Evolutionary conservation across 2,329 filamentous ascomycete genomes (phyloP).

Genomic region (Epichloe elymi): DNA sequence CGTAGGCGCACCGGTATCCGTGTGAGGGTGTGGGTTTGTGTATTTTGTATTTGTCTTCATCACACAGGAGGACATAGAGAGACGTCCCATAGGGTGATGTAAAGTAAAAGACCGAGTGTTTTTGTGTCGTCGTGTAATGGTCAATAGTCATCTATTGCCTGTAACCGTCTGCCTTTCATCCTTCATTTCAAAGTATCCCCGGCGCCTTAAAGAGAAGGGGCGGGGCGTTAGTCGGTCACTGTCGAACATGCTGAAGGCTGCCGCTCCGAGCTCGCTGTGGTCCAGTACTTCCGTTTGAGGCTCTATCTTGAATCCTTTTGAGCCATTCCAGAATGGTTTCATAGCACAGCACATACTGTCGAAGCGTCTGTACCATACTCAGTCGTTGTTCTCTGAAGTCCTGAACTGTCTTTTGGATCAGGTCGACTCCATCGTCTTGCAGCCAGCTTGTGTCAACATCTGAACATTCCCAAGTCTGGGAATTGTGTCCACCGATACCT

Average conservation of each 20-base stretch:
- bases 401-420: constrained; percentile 78
- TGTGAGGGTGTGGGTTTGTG: too few species aligned
- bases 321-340: constrained; percentile 90
- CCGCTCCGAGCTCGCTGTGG: constrained; percentile 17
- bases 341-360: constrained; percentile 93
- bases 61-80: too few species aligned
- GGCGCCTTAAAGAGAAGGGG: too few species aligned
- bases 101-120: too few species aligned
- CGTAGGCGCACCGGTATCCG: too few species aligned
- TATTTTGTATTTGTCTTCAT: too few species aligned
- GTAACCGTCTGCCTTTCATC: too few species aligned
- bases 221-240: neutral
- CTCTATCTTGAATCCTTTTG: constrained; percentile 30
- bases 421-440: constrained; percentile 55
- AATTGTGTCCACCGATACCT: constrained; percentile 7
- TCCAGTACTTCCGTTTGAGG: constrained; percentile 9
- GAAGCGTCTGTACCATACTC: constrained; percentile 91
- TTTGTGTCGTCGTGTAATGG: too few species aligned
- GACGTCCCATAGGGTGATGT: too few species aligned
- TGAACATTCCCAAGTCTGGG: constrained; percentile 2
- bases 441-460: constrained; percentile 48
- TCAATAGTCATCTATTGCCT: too few species aligned
- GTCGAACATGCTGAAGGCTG: constrained; percentile 17
- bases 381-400: constrained; percentile 80
- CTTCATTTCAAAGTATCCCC: too few species aligned